Conservation (phyloP, 768 basidiomycete genomes). For the Baorangia bicolor region DNA sequence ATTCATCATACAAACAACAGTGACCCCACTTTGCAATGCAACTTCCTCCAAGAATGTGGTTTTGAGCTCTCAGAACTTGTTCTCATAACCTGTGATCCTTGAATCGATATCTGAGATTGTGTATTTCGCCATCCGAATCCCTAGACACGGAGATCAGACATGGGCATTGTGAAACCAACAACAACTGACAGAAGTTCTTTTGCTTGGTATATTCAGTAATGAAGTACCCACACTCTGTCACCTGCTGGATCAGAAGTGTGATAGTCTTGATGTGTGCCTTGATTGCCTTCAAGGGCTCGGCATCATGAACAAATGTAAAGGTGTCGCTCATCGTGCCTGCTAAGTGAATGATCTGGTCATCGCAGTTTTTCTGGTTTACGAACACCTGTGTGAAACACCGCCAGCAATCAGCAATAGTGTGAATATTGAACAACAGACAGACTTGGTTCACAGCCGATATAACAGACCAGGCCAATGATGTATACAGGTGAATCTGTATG, state of each 20-base stretch:
- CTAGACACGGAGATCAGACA: too few species aligned
- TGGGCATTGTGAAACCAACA: too few species aligned
- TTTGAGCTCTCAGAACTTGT: too few species aligned
- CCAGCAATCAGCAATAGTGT: not conserved
- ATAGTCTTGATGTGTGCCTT: not conserved
- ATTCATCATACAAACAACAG: too few species aligned
- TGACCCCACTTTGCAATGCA: too few species aligned
- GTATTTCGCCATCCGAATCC: too few species aligned
- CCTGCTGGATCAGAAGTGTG: not conserved
- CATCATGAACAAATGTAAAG: not conserved
- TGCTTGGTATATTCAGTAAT: not conserved
- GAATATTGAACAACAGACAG: not conserved
- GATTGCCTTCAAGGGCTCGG: not conserved
- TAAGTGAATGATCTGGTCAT: too few species aligned
- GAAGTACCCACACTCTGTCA: conserved; percentile 1
- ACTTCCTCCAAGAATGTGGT: not conserved
- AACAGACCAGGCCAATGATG: not conserved
- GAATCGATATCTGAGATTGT: not conserved
- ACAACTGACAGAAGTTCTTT: not conserved
- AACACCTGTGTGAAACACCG: not conserved
- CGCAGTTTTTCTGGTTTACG: not conserved
- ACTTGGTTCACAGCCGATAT: conserved; percentile 1
- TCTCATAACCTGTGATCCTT: conserved; percentile 1
- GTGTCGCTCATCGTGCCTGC: not conserved
- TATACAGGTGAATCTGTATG: conserved; percentile 2